Evolutionary conservation across 1,139 yeast genomes (phyloP).

Genomic region (Diutina sp.): DNA sequence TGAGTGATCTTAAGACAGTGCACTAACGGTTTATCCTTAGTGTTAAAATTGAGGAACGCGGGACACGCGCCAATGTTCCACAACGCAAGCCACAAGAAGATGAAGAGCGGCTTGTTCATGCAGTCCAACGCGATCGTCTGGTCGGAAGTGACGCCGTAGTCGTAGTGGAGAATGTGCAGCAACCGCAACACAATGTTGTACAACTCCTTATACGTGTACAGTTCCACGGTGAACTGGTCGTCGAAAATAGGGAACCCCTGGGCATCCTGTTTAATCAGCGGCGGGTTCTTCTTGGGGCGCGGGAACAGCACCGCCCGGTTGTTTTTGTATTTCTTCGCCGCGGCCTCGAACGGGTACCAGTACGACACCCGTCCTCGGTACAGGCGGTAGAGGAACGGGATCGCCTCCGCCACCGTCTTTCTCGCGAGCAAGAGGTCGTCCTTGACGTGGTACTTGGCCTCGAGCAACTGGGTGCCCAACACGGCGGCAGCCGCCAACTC

Average conservation of each 20-base stretch:
- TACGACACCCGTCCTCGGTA: slow-evolving; percentile 40
- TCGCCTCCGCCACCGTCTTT: slow-evolving; percentile 17
- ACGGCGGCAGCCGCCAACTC: slow-evolving; percentile 34
- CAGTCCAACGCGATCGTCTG: slow-evolving; percentile 70
- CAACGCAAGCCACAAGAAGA: slow-evolving; percentile 70
- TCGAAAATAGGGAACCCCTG: slow-evolving; percentile 32
- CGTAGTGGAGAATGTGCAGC: slow-evolving; percentile 49
- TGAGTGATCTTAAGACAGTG: slow-evolving; percentile 70
- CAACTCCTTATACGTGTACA: slow-evolving; percentile 55
- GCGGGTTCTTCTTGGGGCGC: slow-evolving; percentile 27
- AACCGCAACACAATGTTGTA: slow-evolving; percentile 53
- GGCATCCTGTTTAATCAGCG: slow-evolving; percentile 10
- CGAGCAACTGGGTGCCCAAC: slow-evolving; percentile 33
- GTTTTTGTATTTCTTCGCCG: slow-evolving; percentile 38
- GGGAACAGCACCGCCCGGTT: slow-evolving; percentile 51
- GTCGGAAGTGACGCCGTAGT: slow-evolving; percentile 51
- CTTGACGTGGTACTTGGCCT: slow-evolving; percentile 36
- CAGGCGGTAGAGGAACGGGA: slow-evolving; percentile 31
- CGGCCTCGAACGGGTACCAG: slow-evolving; percentile 53
- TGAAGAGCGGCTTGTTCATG: slow-evolving; percentile 73
- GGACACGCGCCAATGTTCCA: slow-evolving; percentile 93
- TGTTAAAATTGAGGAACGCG: slow-evolving; percentile 75
- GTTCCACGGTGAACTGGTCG: slow-evolving; percentile 44
- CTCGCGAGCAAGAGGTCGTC: slow-evolving; percentile 42
- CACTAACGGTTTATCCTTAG: slow-evolving; percentile 57